These are phyloP conservation scores for Ceratocystis colombiana DNA, from an alignment of 2,329 filamentous ascomycete species.

Conservation along the genomic window DNA sequence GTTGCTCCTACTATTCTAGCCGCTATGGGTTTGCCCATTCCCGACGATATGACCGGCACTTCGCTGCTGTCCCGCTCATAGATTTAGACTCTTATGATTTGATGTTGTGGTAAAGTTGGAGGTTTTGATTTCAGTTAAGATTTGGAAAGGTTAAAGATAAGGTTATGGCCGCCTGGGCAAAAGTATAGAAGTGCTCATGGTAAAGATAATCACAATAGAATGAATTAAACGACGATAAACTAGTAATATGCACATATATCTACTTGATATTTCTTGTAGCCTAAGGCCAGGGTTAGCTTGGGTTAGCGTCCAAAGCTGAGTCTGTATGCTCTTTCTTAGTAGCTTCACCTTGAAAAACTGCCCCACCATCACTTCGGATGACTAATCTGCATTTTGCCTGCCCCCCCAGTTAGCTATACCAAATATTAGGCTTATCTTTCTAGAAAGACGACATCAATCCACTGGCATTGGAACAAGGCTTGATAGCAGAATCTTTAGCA, in stretches of 20 bases:
- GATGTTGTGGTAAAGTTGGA: neutral
- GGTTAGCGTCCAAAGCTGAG: neutral
- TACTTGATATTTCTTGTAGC: neutral
- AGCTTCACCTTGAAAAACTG: constrained; percentile 13
- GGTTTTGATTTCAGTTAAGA: constrained; percentile 3
- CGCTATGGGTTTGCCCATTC: constrained; percentile 82
- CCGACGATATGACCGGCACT: constrained; percentile 81
- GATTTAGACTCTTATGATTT: neutral
- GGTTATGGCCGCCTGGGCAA: constrained; percentile 4
- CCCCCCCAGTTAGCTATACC: constrained; percentile 3
- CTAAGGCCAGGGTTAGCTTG: neutral
- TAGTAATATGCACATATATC: neutral
- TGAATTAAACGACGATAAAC: constrained; percentile 19
- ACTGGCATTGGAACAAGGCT: neutral
- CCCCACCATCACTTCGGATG: constrained; percentile 17
- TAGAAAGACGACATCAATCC: neutral
- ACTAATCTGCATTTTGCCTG: constrained; percentile 15
- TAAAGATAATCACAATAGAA: constrained; percentile 21
- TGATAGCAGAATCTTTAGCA: neutral
- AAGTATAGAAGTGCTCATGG: constrained; percentile 4
- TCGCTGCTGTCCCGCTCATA: constrained; percentile 56
- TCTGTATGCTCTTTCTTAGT: neutral
- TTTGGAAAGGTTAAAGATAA: constrained; percentile 11
- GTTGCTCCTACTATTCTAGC: constrained; percentile 90
- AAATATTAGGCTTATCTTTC: neutral